These are phyloP conservation scores for Paratinospora sagittata DNA, from an alignment of 164 flowering plant species.

Conservation along the genomic window DNA sequence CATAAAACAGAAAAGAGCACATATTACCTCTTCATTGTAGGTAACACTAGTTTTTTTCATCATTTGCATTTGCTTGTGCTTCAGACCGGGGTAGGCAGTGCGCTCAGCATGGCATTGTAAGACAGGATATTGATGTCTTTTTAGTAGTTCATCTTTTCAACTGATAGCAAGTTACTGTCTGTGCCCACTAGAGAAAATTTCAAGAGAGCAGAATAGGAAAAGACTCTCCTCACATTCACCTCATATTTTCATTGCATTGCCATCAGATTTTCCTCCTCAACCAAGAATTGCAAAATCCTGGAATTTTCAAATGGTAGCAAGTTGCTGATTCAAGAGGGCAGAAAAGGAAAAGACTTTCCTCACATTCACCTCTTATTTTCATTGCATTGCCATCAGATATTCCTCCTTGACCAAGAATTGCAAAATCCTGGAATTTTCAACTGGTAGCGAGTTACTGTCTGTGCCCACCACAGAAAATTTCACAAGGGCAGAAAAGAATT, in stretches of 20 bases:
- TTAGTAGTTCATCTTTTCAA: no score
- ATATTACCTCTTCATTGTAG: no score
- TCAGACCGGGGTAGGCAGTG: no score
- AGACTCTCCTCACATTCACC: no score
- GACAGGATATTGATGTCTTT: no score
- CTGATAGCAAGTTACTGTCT: no score
- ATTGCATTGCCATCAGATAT: constrained; percentile 15
- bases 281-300: constrained; percentile 36
- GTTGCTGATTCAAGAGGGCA: neutral
- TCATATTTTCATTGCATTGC: constrained; percentile 7
- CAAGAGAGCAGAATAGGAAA: neutral
- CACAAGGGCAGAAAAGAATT: neutral
- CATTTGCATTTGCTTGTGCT: no score
- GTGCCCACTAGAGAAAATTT: neutral
- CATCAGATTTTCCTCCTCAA: constrained; percentile 27
- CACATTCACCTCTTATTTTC: no score
- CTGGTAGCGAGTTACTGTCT: no score
- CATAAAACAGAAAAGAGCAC: no score
- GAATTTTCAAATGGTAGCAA: constrained; percentile 9
- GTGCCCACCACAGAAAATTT: neutral
- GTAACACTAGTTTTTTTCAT: no score
- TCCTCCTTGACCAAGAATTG: constrained; percentile 33
- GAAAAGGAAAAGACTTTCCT: neutral
- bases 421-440: constrained; percentile 32
- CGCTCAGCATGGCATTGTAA: no score